phyloP scores from a whole-genome alignment of 352 stramenopile genomes.

The Peronospora belbahrii region DNA sequence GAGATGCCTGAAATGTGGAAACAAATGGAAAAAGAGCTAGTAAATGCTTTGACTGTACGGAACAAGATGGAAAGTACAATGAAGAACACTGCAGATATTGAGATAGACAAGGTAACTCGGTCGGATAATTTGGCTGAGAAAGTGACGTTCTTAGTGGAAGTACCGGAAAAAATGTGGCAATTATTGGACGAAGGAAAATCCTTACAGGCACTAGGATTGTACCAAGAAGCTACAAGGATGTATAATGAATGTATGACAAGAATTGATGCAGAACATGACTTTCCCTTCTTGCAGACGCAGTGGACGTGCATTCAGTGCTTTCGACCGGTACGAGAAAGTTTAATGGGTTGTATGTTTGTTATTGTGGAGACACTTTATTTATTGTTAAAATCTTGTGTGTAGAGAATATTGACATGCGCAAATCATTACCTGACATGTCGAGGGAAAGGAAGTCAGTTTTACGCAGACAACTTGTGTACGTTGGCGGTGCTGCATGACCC shows the following conservation, averaged over 20 bases:
- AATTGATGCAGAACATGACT: slow-evolving; percentile 17
- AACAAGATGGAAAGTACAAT: background rate
- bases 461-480: slow-evolving; percentile 54
- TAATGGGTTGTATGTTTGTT: background rate
- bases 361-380: background rate
- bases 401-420: slow-evolving; percentile 47
- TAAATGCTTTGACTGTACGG: slow-evolving; percentile 21
- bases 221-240: slow-evolving; percentile 30
- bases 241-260: slow-evolving; percentile 19
- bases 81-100: background rate
- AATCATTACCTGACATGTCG: slow-evolving; percentile 43
- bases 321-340: slow-evolving; percentile 25
- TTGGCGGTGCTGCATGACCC: slow-evolving; percentile 33
- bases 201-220: slow-evolving; percentile 41
- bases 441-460: slow-evolving; percentile 50
- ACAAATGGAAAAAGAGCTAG: slow-evolving; percentile 42
- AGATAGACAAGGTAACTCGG: background rate
- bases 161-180: slow-evolving; percentile 64
- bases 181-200: slow-evolving; percentile 54
- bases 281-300: slow-evolving; percentile 56
- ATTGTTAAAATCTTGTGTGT: slow-evolving; percentile 1
- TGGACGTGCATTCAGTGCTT: slow-evolving; percentile 71
- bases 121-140: slow-evolving; percentile 15
- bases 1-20: slow-evolving; percentile 84
- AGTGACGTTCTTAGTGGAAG: slow-evolving; percentile 47